Base-by-base conservation (phyloP, 805 yeast genomes). In the Candida methanosorbosa region DNA sequence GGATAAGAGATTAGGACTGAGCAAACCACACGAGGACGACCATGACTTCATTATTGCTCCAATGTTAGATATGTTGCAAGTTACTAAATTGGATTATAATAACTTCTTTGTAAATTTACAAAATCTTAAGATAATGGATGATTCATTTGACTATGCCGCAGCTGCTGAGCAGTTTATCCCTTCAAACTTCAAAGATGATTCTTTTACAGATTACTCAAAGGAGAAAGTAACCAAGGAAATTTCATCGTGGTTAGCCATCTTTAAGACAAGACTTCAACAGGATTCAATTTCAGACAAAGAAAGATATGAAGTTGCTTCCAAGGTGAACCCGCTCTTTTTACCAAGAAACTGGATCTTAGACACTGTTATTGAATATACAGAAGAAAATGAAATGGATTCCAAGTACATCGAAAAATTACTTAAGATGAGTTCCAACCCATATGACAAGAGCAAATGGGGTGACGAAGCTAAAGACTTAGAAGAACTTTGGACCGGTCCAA, bases 311-410 rank as follows among this genome's bases (percentile, higher is more conserved):
- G 44, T 63, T 4, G 74, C 86, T 32, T 50, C 59, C 6, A 35
- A 44, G 3, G 62, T 59, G 32, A 92, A 90, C 49, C 98, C 97
- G 3, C 51, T 73, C 24, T 90, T 90, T 49, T 69, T 82, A 5
- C 92, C 95, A 16, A 68, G 90, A 39, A 82, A 78, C 42, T 85
- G 94, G 87, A 78, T 88, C 34, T 63, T 92, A 35, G 85, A 86
- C 35, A 88, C 87, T 40, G 95, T 86, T 1, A 78, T 84, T 30
- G 67, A 71, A 20, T 59, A 62, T 30, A 67, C 78, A 0, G 63
- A 68, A 25, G 82, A 75, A 2, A 63, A 63, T n/a, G 64, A 70
- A 24, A 61, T 59, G n/a, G 78, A 76, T 49, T 49, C 66, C 11
- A 59, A 64, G 1, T 59, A 71, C 28, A 61, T 87, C 40, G 50